phyloP scores from a whole-genome alignment of 495 filamentous ascomycete species.

The Echria macrotheca region DNA sequence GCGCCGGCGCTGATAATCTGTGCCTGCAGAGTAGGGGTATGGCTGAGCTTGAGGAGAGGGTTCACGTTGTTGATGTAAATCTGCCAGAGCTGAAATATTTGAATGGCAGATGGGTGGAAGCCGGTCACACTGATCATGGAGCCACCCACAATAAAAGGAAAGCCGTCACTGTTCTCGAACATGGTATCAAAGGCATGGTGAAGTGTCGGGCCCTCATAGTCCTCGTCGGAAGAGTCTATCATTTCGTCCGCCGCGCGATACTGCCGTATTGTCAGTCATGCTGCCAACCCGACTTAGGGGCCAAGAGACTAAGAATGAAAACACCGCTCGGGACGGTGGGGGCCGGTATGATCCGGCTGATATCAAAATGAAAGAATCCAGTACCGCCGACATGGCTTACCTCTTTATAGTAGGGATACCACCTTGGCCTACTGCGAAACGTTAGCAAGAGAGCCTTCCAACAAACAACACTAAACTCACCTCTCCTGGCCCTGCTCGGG shows the following conservation, averaged over 20 bases:
- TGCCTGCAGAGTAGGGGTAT: conserved; percentile 56
- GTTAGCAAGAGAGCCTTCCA: background rate
- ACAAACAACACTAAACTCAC: too few relatives aligned
- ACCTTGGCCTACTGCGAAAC: conserved; percentile 24
- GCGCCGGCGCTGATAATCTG: conserved; percentile 46
- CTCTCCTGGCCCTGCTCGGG: conserved; percentile 26
- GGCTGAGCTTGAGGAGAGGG: conserved; percentile 62
- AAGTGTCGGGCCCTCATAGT: conserved; percentile 48
- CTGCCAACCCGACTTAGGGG: too few relatives aligned
- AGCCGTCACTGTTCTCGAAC: conserved; percentile 49
- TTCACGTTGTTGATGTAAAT: conserved; percentile 64
- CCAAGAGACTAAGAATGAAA: background rate
- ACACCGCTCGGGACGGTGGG: too few relatives aligned
- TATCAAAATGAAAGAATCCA: background rate
- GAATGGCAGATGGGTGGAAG: conserved; percentile 61
- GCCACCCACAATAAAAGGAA: conserved; percentile 54
- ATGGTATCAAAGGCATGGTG: conserved; percentile 51
- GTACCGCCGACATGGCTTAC: conserved; percentile 21
- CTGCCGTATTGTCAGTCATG: too few relatives aligned
- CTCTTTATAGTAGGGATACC: conserved; percentile 39
- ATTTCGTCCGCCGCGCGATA: conserved; percentile 36
- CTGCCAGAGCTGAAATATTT: conserved; percentile 72
- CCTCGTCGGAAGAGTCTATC: conserved; percentile 57
- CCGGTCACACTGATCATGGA: conserved; percentile 40
- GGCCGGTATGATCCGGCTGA: too few relatives aligned